phyloP scores from a whole-genome alignment of 768 basidiomycete genomes.

The Chalciporus piperatus region DNA sequence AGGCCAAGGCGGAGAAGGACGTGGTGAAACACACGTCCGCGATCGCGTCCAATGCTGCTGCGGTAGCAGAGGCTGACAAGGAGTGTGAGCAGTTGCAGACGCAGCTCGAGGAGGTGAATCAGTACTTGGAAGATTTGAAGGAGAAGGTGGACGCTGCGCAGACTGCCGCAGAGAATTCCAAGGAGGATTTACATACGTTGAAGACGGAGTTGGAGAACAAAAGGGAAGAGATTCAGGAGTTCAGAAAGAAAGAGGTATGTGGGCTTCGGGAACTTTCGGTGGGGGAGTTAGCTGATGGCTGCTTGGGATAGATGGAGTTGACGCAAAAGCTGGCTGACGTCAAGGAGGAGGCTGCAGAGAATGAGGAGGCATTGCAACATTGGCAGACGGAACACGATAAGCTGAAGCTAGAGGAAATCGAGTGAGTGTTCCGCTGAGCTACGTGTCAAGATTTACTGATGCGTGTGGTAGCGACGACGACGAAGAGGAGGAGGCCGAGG shows the following conservation, averaged over 20 bases:
- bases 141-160: constrained; percentile 75
- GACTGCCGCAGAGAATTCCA: constrained; percentile 71
- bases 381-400: constrained; percentile 70
- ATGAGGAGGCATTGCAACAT: constrained; percentile 56
- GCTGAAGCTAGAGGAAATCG: constrained; percentile 78
- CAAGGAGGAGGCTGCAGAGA: constrained; percentile 55
- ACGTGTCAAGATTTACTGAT: not conserved
- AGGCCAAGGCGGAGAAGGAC: constrained; percentile 87
- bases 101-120: constrained; percentile 55
- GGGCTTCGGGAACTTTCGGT: not conserved
- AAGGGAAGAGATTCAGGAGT: constrained; percentile 71
- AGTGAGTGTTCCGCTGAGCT: constrained; percentile 51
- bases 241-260: constrained; percentile 79
- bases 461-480: constrained; percentile 55
- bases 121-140: constrained; percentile 60
- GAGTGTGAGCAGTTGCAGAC: constrained; percentile 64
- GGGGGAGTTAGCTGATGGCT: not conserved
- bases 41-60: constrained; percentile 51
- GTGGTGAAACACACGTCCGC: constrained; percentile 57
- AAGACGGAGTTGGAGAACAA: constrained; percentile 79
- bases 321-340: constrained; percentile 69
- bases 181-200: constrained; percentile 74
- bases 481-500: constrained; percentile 49
- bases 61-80: constrained; percentile 58
- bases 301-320: constrained; percentile 65